Evolutionary conservation across 192 early-diverging fungal genomes (phyloP), one percentile per base, ranked within the genome.

Genomic region (Linnemannia exigua): DNA sequence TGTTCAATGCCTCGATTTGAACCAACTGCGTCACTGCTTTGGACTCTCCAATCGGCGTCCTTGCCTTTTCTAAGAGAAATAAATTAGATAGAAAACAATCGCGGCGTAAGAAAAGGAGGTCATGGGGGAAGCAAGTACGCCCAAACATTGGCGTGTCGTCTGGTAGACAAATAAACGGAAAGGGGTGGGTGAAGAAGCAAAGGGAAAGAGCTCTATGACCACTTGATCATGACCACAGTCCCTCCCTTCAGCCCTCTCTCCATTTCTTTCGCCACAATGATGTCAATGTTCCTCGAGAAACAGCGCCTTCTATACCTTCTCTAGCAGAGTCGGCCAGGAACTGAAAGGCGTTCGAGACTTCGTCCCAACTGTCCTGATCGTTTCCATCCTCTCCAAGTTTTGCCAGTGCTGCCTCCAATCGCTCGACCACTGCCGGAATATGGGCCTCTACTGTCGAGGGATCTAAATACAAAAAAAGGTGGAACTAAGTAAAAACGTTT

Each of bases 11-110:
- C 79, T 82, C 74, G 22, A 93, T 68, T 4, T 70, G 58, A n/a
- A 88, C 74, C 15, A 90, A 75, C 28, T 80, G 52, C 25, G 87
- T 77, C 9, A 93, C 85, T 46, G 84, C 79, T 17, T 70, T 79
- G 8, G 88, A 80, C 17, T 85, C 73, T n/a, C 89, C 91, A 19
- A 93, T 74, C 17, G 92, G 90, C 63, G 70, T 85, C 28, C 92
- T 76, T 25, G 84, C 63, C 20, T 79, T 37, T 19, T 84, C 92
- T 92, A 74, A 38, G 25, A 63, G 31, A 51, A 46, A 63, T n/a
- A 67, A 77, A 17, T 6, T 46, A 20, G 37, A 54, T 47, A 83
- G 6, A 28, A 19, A 70, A 22, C 33, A 31, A n/a, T 61, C 17
- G 41, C 33, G 28, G 35, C 11, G 28, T 63, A 28, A 41, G 36